These are phyloP conservation scores for Lagenaria siceraria DNA, from an alignment of 306 rosid genomes.

Conservation along the genomic window DNA sequence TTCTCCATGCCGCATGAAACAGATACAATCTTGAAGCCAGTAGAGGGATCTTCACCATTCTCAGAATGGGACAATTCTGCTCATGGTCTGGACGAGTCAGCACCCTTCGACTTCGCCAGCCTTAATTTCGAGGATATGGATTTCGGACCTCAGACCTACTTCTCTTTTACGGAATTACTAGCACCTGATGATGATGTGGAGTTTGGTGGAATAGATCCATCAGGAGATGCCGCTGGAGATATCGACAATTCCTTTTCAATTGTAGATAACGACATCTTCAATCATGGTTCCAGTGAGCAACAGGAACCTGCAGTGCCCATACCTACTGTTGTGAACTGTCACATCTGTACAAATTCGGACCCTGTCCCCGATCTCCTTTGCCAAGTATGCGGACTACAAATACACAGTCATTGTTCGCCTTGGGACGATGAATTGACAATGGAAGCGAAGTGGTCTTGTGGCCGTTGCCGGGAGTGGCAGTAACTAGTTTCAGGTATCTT, in stretches of 20 bases:
- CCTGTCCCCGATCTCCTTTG: constrained; percentile 73
- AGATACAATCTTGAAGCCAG: constrained; percentile 16
- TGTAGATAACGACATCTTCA: constrained; percentile 14
- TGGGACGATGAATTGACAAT: constrained; percentile 33
- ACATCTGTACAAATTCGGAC: constrained; percentile 36
- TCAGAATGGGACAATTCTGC: constrained; percentile 36
- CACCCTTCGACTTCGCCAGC: constrained; percentile 29
- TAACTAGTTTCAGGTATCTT: constrained; percentile 15
- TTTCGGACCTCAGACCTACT: constrained; percentile 68
- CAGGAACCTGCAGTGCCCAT: constrained; percentile 16
- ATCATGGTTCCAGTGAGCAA: constrained; percentile 18
- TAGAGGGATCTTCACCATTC: constrained; percentile 20
- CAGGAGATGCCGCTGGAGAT: constrained; percentile 35
- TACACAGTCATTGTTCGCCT: constrained; percentile 64
- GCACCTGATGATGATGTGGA: constrained; percentile 42
- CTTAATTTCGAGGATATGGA: constrained; percentile 38
- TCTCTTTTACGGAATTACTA: constrained; percentile 63
- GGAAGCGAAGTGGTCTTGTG: constrained; percentile 54
- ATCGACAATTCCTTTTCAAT: constrained; percentile 17
- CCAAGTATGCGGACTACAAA: constrained; percentile 44
- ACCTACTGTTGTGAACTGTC: constrained; percentile 21
- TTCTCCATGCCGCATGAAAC: constrained; percentile 18
- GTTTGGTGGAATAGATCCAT: constrained; percentile 33
- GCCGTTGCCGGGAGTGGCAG: constrained; percentile 66
- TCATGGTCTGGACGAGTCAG: constrained; percentile 19